Percentiles rank a stretch among this genome's conserved stretches.
phyloP scores from a whole-genome alignment of 2,329 filamentous ascomycete genomes.

The Fusarium sp. region DNA sequence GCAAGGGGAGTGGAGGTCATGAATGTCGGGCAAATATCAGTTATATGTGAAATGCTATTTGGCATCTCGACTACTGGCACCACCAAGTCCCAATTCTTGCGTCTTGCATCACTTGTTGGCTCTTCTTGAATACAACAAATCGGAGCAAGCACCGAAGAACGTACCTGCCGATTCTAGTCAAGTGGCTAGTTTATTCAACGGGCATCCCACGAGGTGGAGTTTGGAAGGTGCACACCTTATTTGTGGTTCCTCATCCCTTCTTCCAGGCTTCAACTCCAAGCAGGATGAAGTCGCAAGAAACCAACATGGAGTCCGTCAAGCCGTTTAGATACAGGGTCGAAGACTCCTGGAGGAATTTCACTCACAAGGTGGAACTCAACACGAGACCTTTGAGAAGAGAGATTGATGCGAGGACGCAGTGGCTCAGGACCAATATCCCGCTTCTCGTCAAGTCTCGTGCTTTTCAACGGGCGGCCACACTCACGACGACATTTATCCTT shows the following conservation, averaged over 20 bases:
- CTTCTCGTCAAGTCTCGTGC: conserved; percentile 31
- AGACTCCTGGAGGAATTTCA: background rate
- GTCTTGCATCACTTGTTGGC: background rate
- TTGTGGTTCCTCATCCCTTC: background rate
- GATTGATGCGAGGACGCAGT: background rate
- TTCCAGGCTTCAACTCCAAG: conserved; percentile 5
- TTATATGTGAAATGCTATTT: background rate
- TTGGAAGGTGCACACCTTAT: background rate
- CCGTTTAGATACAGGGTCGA: background rate
- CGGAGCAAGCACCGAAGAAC: background rate
- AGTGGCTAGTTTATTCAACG: background rate
- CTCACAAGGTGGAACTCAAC: background rate
- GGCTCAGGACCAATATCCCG: background rate
- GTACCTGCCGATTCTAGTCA: background rate
- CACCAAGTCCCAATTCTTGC: background rate
- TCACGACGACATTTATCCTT: conserved; percentile 20
- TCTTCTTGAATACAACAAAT: background rate
- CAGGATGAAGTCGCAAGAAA: conserved; percentile 27
- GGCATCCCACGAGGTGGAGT: background rate
- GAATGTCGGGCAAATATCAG: background rate
- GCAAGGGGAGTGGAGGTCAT: background rate
- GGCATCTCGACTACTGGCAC: background rate
- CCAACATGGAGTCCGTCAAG: conserved; percentile 4
- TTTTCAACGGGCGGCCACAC: conserved; percentile 27
- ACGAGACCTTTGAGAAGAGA: conserved; percentile 7